phyloP scores from a whole-genome alignment of 176 grass and related monocot species.

The Olyra latifolia region DNA sequence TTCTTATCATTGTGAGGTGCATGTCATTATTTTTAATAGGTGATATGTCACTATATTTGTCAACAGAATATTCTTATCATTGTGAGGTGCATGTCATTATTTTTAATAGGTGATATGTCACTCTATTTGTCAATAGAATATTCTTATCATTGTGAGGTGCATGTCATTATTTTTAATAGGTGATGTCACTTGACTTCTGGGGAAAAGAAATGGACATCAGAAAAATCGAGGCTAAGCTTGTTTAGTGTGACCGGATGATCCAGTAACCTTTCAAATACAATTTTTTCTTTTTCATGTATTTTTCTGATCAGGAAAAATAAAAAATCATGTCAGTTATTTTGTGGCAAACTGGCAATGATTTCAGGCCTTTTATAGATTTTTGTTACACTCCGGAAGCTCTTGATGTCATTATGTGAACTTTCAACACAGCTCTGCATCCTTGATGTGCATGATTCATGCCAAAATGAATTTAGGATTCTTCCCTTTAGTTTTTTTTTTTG shows the following conservation, averaged over 20 bases:
- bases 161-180: not conserved
- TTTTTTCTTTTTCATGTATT: too few relatives aligned
- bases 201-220: not conserved
- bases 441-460: not conserved
- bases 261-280: conserved; percentile 1
- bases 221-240: conserved; percentile 7
- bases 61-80: not conserved
- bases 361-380: not conserved
- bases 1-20: not conserved
- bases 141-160: not conserved
- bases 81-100: not conserved
- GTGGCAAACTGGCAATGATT: not conserved
- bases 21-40: not conserved
- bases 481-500: not conserved
- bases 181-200: not conserved
- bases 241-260: not conserved
- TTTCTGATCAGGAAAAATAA: too few relatives aligned
- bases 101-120: conserved; percentile 1
- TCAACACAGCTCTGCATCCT: not conserved
- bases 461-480: not conserved
- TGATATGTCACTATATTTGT: conserved; percentile 11
- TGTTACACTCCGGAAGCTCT: conserved; percentile 1
- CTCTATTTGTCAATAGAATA: conserved; percentile 6
- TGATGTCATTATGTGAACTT: not conserved
- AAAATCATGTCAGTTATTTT: too few relatives aligned